These are phyloP conservation scores for Diaporthe sp. DNA, from an alignment of 2,329 filamentous ascomycete genomes.

Conservation along the genomic window DNA sequence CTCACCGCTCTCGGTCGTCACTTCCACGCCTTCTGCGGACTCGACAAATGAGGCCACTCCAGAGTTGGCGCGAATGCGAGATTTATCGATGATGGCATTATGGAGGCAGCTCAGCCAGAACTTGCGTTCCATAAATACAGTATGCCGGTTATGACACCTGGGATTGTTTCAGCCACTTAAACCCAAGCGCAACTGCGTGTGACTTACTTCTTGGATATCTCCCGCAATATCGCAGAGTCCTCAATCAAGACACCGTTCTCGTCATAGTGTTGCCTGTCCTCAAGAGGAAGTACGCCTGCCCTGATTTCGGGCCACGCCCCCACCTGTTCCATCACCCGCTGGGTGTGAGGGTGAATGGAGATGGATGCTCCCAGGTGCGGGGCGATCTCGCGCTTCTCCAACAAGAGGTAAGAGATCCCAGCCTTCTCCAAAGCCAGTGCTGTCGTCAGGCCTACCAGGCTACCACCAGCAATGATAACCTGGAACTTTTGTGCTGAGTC, in stretches of 20 bases:
- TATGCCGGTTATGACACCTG: constrained; percentile 14
- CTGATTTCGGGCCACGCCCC: constrained; percentile 34
- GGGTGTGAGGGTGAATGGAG: constrained; percentile 21
- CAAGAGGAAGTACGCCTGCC: constrained; percentile 7
- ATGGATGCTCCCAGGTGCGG: constrained; percentile 41
- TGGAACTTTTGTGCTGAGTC: constrained; percentile 15
- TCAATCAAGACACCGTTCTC: constrained; percentile 39
- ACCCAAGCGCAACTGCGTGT: not conserved
- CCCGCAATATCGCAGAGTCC: constrained; percentile 28
- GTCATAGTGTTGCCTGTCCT: constrained; percentile 36
- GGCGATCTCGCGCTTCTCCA: constrained; percentile 42
- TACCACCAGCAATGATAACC: constrained; percentile 41
- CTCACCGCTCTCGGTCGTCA: constrained; percentile 39
- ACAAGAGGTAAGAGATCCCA: constrained; percentile 40
- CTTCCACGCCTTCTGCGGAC: constrained; percentile 37
- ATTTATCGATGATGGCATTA: constrained; percentile 37
- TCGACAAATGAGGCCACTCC: constrained; percentile 37
- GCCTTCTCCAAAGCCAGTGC: constrained; percentile 40
- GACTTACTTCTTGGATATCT: constrained; percentile 30
- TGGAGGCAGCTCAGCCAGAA: constrained; percentile 38
- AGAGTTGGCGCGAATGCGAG: constrained; percentile 26
- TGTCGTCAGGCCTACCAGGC: constrained; percentile 39
- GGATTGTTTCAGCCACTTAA: not conserved
- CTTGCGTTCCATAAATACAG: constrained; percentile 36
- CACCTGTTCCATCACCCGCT: constrained; percentile 38